Conservation (phyloP, 495 filamentous ascomycete species). For the Aspergillus egyptiacus region DNA sequence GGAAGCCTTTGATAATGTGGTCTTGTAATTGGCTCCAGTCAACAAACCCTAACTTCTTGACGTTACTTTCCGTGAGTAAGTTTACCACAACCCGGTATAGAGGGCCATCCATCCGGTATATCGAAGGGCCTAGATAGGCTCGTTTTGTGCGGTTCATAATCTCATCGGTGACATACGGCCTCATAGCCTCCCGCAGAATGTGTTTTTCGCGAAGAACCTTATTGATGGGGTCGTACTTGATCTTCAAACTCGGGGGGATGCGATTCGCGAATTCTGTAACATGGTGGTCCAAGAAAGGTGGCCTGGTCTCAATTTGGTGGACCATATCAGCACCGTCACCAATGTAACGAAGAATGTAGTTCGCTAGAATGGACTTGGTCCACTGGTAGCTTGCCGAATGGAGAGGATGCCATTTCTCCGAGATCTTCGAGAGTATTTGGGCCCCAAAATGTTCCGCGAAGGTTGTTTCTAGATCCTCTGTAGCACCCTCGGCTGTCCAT, state of each 20-base stretch:
- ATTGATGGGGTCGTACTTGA: slow-evolving; percentile 29
- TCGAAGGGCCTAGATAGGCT: slow-evolving; percentile 36
- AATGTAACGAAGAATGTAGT: slow-evolving; percentile 41
- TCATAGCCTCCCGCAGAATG: slow-evolving; percentile 44
- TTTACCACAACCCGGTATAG: slow-evolving; percentile 28
- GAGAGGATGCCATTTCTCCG: slow-evolving; percentile 43
- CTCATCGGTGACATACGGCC: slow-evolving; percentile 47
- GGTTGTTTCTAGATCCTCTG: slow-evolving; percentile 10
- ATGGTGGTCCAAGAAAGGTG: slow-evolving; percentile 49
- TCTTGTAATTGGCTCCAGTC: slow-evolving; percentile 8
- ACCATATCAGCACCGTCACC: slow-evolving; percentile 52
- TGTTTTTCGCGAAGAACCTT: slow-evolving; percentile 39
- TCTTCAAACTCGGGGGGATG: slow-evolving; percentile 45
- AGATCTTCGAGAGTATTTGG: slow-evolving; percentile 25
- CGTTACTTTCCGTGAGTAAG: slow-evolving; percentile 35
- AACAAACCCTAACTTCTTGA: slow-evolving; percentile 42
- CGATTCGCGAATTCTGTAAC: slow-evolving; percentile 46
- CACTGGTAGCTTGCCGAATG: slow-evolving; percentile 43
- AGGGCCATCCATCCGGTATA: slow-evolving; percentile 28
- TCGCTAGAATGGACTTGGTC: slow-evolving; percentile 34
- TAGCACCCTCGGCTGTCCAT: slow-evolving; percentile 7
- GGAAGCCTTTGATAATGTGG: slow-evolving; percentile 31
- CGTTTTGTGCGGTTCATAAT: slow-evolving; percentile 43
- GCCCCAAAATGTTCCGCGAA: slow-evolving; percentile 21
- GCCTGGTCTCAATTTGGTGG: slow-evolving; percentile 42